phyloP scores from a whole-genome alignment of 2,329 filamentous ascomycete genomes.

The Nemania abortiva region DNA sequence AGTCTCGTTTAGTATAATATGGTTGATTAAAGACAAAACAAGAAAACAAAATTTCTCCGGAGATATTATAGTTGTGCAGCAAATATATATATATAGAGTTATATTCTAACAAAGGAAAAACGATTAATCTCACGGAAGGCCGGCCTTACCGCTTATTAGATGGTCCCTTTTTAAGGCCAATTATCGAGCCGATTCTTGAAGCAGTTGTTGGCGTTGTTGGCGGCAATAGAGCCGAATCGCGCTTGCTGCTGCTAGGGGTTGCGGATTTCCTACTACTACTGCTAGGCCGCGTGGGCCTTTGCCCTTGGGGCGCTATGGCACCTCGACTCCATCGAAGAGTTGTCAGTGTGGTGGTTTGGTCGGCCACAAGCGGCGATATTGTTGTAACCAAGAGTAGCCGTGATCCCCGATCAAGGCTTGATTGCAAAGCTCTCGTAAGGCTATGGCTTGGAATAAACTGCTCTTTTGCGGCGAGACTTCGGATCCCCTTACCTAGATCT shows the following conservation, averaged over 20 bases:
- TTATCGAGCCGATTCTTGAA: too few species aligned
- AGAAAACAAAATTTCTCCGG: background rate
- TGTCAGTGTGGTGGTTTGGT: slow-evolving; percentile 65
- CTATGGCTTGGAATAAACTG: slow-evolving; percentile 93
- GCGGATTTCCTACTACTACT: background rate
- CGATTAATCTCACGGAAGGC: too few species aligned
- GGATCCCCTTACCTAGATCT: slow-evolving; percentile 94
- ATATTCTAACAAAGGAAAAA: background rate
- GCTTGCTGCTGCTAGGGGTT: background rate
- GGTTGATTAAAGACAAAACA: background rate
- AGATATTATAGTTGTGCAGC: background rate
- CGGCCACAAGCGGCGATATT: slow-evolving; percentile 87
- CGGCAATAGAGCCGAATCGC: too few species aligned
- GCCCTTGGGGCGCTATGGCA: background rate
- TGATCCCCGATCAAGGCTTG: slow-evolving; percentile 89
- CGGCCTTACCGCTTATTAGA: too few species aligned
- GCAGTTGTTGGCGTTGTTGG: too few species aligned
- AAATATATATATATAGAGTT: background rate
- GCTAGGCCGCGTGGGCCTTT: background rate
- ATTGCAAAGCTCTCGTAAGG: slow-evolving; percentile 92
- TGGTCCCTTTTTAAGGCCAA: too few species aligned
- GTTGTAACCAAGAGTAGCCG: slow-evolving; percentile 99
- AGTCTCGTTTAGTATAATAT: background rate
- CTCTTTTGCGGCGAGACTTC: slow-evolving; percentile 82
- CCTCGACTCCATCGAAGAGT: slow-evolving; percentile 37